phyloP scores from a whole-genome alignment of 352 stramenopile genomes.

The Poterioochromonas sp. region DNA sequence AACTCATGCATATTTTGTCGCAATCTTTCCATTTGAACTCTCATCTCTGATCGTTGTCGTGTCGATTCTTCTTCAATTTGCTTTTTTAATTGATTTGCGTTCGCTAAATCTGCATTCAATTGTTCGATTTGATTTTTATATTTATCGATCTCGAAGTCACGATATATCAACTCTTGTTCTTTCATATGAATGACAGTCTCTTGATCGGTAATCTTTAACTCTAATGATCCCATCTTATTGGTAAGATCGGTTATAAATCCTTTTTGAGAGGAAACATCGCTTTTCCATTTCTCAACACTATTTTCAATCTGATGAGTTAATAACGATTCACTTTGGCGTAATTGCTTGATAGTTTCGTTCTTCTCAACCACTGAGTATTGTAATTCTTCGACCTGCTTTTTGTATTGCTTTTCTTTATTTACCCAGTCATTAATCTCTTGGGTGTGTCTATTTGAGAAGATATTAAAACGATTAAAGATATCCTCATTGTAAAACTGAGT shows the following conservation, averaged over 20 bases:
- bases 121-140: not conserved
- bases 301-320: not conserved
- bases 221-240: not conserved
- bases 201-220: not conserved
- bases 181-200: not conserved
- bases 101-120: conserved; percentile 6
- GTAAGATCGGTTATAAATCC: not conserved
- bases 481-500: not conserved
- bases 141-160: not conserved
- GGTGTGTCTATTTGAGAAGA: too few species aligned
- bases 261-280: not conserved
- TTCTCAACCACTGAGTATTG: not conserved
- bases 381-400: not conserved
- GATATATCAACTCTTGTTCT: not conserved
- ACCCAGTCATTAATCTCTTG: not conserved
- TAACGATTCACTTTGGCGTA: not conserved
- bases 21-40: conserved; percentile 15
- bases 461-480: not conserved
- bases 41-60: not conserved
- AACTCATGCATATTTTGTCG: conserved; percentile 27
- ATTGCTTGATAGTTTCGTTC: not conserved
- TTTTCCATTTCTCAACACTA: not conserved
- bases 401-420: not conserved
- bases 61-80: conserved; percentile 4
- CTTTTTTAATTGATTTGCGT: not conserved